phyloP scores from a whole-genome alignment of 164 flowering plant species.

The Litsea cubeba region DNA sequence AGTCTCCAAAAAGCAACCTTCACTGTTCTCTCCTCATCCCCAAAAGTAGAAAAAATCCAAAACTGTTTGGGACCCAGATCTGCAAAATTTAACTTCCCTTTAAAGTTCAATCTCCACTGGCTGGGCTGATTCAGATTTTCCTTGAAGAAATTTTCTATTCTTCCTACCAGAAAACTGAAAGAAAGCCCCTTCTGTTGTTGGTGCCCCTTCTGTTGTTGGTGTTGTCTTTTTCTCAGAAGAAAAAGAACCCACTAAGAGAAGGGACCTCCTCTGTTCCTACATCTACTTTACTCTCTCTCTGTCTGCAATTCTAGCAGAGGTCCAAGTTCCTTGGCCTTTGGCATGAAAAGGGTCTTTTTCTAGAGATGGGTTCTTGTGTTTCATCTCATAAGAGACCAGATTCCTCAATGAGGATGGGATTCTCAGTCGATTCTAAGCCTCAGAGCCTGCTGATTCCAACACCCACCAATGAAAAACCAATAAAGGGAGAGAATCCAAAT shows the following conservation, averaged over 20 bases:
- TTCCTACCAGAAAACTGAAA: not conserved
- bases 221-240: not conserved
- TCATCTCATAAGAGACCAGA: conserved; percentile 24
- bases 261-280: not conserved
- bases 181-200: not conserved
- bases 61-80: not conserved
- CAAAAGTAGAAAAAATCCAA: not conserved
- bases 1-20: not conserved
- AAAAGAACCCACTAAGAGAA: not conserved
- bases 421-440: conserved; percentile 23
- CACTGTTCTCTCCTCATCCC: not conserved
- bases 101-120: not conserved
- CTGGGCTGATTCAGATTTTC: not conserved
- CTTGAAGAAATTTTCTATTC: not conserved
- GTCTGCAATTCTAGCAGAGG: not conserved
- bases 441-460: conserved; percentile 31
- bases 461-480: conserved; percentile 30
- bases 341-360: not conserved
- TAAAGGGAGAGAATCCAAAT: conserved; percentile 19
- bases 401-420: conserved; percentile 26
- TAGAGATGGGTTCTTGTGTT: conserved; percentile 48
- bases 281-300: not conserved
- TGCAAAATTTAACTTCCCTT: not conserved
- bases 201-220: not conserved
- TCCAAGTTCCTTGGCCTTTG: not conserved